These are phyloP conservation scores for Backusella tarrabulga DNA, from an alignment of 192 early-diverging fungal species.

Conservation along the genomic window DNA sequence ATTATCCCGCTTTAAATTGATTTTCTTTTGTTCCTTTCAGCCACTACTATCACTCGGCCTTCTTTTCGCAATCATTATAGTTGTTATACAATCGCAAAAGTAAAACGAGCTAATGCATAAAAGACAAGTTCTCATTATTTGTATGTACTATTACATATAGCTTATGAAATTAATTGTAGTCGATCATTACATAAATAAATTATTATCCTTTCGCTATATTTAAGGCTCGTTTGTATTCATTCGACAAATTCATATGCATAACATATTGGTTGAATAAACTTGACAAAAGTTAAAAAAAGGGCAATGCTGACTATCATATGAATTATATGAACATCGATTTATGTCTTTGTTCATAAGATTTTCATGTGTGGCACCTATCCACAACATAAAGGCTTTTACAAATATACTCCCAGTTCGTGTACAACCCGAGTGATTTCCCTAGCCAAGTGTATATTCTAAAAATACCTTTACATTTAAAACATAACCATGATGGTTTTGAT, in stretches of 20 bases:
- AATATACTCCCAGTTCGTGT: too few relatives aligned
- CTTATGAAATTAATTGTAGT: too few relatives aligned
- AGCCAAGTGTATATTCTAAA: too few relatives aligned
- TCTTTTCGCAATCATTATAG: background rate
- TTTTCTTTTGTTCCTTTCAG: background rate
- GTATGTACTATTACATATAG: too few relatives aligned
- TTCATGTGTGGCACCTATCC: background rate
- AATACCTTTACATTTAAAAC: too few relatives aligned
- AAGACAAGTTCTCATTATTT: background rate
- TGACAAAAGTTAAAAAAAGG: background rate
- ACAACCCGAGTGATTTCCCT: too few relatives aligned
- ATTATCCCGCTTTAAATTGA: background rate
- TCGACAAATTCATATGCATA: background rate
- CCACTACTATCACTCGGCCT: background rate
- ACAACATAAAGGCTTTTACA: background rate
- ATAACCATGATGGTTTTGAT: too few relatives aligned
- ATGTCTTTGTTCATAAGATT: background rate
- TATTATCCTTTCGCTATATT: too few relatives aligned
- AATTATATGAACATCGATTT: background rate
- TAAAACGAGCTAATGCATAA: background rate
- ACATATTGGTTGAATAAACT: background rate
- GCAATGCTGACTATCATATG: background rate
- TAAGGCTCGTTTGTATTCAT: background rate
- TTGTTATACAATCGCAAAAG: background rate
- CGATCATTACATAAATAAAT: too few relatives aligned